Conservation (phyloP, 2,329 filamentous ascomycete genomes). For the Botrytis fragariae region DNA sequence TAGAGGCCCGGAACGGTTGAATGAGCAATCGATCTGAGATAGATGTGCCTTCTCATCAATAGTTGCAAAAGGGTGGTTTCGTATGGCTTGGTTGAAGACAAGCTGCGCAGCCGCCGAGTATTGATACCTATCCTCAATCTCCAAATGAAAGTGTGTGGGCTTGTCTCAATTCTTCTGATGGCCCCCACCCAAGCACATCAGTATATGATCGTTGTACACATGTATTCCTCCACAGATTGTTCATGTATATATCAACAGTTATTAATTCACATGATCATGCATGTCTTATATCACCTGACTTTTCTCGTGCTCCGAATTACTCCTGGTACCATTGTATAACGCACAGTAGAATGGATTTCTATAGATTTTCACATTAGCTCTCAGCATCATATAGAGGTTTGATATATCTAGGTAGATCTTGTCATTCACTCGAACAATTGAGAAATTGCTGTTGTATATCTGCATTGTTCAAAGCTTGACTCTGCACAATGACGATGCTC, state of each 20-base stretch:
- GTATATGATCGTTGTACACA: not conserved
- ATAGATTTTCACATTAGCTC: not conserved
- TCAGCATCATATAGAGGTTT: no score
- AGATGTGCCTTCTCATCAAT: not conserved
- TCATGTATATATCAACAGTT: not conserved
- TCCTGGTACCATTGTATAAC: not conserved
- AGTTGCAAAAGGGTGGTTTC: not conserved
- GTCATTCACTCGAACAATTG: not conserved
- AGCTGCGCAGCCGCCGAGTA: not conserved
- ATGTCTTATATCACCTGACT: not conserved
- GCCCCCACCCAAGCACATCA: not conserved
- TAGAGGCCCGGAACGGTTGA: not conserved
- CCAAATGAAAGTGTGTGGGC: no score
- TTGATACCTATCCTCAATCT: no score
- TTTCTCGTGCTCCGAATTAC: not conserved
- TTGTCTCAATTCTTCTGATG: not conserved
- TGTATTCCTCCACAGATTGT: rapidly evolving
- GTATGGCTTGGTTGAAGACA: not conserved
- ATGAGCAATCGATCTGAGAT: rapidly evolving
- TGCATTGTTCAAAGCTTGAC: not conserved
- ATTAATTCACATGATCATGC: not conserved
- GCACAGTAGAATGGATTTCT: not conserved
- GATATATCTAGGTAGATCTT: not conserved
- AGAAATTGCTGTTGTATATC: not conserved
- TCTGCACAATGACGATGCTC: no score